Percentiles rank a stretch among this genome's conserved stretches.
These are phyloP conservation scores for Schwanniomyces vanrijiae DNA, from an alignment of 805 yeast species.

Conservation along the genomic window DNA sequence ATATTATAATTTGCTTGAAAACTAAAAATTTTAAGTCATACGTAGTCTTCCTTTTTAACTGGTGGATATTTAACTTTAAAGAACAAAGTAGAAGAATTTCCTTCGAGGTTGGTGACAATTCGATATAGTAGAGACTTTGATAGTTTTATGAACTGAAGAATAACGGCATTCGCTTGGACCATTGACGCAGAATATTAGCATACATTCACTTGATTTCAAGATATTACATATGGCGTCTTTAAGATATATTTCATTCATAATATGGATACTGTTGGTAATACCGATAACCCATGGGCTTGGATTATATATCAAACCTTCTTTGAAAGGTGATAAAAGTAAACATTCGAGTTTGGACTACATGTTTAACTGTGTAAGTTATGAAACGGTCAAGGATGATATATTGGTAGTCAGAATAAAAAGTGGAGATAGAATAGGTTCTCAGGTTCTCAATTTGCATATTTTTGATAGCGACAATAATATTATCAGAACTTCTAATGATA, in stretches of 20 bases:
- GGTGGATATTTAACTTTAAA: not conserved
- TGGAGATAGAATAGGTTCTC: slow-evolving; percentile 34
- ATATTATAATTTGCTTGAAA: not conserved
- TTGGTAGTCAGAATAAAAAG: slow-evolving; percentile 29
- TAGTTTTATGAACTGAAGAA: not conserved
- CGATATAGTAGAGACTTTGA: not conserved
- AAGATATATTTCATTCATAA: not conserved
- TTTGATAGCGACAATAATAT: slow-evolving; percentile 38
- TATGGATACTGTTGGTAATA: not conserved
- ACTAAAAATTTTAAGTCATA: not conserved
- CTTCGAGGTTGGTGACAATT: not conserved
- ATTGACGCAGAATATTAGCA: not conserved
- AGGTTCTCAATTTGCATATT: slow-evolving; percentile 32
- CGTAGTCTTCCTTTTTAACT: not conserved
- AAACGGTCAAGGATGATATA: slow-evolving; percentile 36
- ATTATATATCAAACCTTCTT: slow-evolving; percentile 32
- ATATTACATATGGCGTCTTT: not conserved
- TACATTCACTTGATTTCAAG: not conserved
- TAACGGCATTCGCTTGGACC: not conserved
- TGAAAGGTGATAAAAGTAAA: slow-evolving; percentile 26
- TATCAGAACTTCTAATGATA: slow-evolving; percentile 30
- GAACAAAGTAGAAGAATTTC: not conserved
- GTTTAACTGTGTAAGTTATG: slow-evolving; percentile 35
- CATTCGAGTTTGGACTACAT: slow-evolving; percentile 30
- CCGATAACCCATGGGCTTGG: slow-evolving; percentile 27